A percentile compares a stretch with the other conserved stretches of the same genome.
phyloP scores from a whole-genome alignment of 1,284 basidiomycete species.

The Irpex sp. region DNA sequence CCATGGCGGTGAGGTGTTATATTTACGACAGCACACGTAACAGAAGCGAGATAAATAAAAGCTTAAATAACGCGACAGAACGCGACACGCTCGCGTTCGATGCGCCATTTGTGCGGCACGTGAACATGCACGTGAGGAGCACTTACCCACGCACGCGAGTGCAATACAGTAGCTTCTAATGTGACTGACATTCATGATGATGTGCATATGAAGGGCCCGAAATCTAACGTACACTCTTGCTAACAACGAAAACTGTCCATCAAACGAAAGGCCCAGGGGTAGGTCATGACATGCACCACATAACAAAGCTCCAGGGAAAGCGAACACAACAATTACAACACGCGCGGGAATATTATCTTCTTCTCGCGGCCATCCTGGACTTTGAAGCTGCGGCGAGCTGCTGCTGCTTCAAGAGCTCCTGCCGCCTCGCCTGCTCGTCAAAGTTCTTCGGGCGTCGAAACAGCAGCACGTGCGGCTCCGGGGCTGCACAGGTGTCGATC shows the following conservation, averaged over 20 bases:
- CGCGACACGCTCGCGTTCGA: not conserved
- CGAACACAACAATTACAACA: not conserved
- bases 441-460: slow-evolving; percentile 71
- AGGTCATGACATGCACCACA: not conserved
- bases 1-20: too few species aligned
- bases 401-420: slow-evolving; percentile 13
- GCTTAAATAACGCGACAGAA: not conserved
- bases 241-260: not conserved
- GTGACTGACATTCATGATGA: not conserved
- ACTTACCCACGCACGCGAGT: too few species aligned
- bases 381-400: slow-evolving; percentile 13
- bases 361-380: slow-evolving; percentile 20
- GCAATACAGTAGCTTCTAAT: too few species aligned
- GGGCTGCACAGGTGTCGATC: too few species aligned
- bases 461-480: slow-evolving; percentile 81
- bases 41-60: not conserved
- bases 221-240: not conserved
- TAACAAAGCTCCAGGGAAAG: slow-evolving; percentile 2
- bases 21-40: not conserved
- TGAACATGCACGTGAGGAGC: not conserved
- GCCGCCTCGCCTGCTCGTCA: slow-evolving; percentile 27
- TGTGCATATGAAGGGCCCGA: not conserved
- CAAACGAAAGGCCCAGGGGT: not conserved
- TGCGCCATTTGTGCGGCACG: not conserved
- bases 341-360: slow-evolving; percentile 16